These are phyloP conservation scores for Colletotrichum sp. DNA, from an alignment of 2,329 filamentous ascomycete genomes.

Conservation along the genomic window DNA sequence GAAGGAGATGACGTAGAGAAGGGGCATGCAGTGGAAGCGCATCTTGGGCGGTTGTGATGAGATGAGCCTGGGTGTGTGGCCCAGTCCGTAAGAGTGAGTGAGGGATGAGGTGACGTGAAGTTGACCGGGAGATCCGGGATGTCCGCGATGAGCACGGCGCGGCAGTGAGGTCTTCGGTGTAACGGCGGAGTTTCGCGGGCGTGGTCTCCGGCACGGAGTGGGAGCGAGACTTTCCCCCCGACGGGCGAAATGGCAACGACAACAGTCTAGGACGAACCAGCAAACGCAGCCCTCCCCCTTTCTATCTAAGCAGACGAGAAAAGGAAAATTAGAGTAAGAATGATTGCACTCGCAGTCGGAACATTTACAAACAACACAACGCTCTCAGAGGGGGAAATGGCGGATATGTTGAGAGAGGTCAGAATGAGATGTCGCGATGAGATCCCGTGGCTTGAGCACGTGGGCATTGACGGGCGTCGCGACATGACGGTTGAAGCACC, in stretches of 20 bases:
- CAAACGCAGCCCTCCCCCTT: not conserved
- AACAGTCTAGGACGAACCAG: not conserved
- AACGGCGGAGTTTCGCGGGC: not conserved
- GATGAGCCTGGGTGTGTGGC: not conserved
- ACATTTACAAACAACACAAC: not conserved
- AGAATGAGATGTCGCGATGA: not conserved
- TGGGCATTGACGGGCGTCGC: not conserved
- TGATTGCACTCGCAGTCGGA: not conserved
- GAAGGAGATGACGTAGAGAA: constrained; percentile 21
- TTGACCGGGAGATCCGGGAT: not conserved
- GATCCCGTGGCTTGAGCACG: not conserved
- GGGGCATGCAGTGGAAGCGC: constrained; percentile 19
- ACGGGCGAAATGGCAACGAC: not conserved
- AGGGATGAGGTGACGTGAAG: not conserved
- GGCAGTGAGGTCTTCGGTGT: constrained; percentile 3
- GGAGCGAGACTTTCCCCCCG: not conserved
- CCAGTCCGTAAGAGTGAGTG: not conserved
- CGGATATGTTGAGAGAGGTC: not conserved
- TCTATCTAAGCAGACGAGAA: not conserved
- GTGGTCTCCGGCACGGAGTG: constrained; percentile 1
- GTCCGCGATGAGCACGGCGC: not conserved
- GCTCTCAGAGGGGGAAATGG: not conserved
- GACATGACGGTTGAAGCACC: not conserved
- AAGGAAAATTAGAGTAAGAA: not conserved
- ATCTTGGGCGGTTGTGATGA: not conserved